Conservation (phyloP, 306 rosid genomes). For the Senna tora region DNA sequence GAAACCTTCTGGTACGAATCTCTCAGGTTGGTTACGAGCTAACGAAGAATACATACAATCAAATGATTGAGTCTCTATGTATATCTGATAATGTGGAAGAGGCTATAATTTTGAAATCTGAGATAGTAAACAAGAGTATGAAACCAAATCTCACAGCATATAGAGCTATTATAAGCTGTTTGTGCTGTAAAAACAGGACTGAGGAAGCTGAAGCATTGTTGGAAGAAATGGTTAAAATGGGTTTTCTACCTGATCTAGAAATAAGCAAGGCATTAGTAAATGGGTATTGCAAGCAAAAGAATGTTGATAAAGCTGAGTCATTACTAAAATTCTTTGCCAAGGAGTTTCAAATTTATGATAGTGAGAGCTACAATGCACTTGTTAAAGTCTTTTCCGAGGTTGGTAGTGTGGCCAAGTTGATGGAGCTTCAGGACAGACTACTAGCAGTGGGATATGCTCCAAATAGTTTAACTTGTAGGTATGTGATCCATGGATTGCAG, state of each 20-base stretch:
- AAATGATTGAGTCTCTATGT: slow-evolving; percentile 67
- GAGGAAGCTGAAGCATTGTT: slow-evolving; percentile 61
- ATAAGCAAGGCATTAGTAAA: slow-evolving; percentile 57
- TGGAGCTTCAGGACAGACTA: slow-evolving; percentile 78
- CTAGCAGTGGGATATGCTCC: slow-evolving; percentile 70
- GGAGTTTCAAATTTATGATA: slow-evolving; percentile 64
- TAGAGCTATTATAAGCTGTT: slow-evolving; percentile 55
- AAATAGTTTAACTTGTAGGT: slow-evolving; percentile 65
- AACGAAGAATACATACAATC: slow-evolving; percentile 45
- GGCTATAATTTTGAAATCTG: slow-evolving; percentile 58
- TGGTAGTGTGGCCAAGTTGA: slow-evolving; percentile 60
- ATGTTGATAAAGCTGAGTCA: slow-evolving; percentile 64
- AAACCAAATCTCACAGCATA: slow-evolving; percentile 53
- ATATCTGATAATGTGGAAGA: slow-evolving; percentile 50
- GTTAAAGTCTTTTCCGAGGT: slow-evolving; percentile 54
- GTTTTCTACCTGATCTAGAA: slow-evolving; percentile 56
- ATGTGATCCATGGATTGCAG: slow-evolving; percentile 70
- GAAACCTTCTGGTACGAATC: slow-evolving; percentile 65
- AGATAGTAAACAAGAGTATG: slow-evolving; percentile 47
- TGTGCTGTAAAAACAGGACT: slow-evolving; percentile 57
- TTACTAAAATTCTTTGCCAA: slow-evolving; percentile 59
- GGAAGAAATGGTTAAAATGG: slow-evolving; percentile 67
- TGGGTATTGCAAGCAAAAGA: slow-evolving; percentile 67
- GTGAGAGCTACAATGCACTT: slow-evolving; percentile 72
- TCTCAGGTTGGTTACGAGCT: slow-evolving; percentile 54